Conservation (phyloP, 441 rosid genomes). For the Euphorbia schlechtendalii region DNA sequence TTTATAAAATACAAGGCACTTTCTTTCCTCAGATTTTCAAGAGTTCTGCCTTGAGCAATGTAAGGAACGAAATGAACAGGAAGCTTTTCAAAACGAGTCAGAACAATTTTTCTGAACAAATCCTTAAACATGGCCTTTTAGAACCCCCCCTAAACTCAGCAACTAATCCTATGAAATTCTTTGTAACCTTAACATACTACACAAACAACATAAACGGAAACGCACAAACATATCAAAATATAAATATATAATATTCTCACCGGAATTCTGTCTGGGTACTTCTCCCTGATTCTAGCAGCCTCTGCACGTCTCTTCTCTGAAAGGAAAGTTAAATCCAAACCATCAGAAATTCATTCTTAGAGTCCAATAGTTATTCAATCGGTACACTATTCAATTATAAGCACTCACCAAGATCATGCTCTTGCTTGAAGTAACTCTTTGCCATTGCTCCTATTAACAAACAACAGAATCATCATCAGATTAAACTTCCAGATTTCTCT, state of each 20-base stretch:
- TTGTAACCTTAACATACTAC: not conserved
- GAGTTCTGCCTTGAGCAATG: not conserved
- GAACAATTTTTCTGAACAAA: no score
- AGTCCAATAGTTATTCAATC: not conserved
- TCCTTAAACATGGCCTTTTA: not conserved
- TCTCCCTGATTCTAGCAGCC: constrained; percentile 67
- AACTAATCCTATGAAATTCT: not conserved
- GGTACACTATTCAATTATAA: not conserved
- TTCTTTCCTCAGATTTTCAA: not conserved
- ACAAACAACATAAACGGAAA: not conserved
- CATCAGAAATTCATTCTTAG: not conserved
- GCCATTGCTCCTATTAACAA: constrained; percentile 43
- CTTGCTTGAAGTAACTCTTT: no score
- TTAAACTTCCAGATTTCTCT: not conserved
- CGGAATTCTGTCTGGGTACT: constrained; percentile 67
- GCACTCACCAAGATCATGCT: constrained; percentile 51
- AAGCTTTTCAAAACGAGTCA: no score
- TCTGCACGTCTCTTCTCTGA: constrained; percentile 62
- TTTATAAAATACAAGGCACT: not conserved
- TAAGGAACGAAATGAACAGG: not conserved
- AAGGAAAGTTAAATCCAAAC: not conserved
- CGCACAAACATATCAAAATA: not conserved
- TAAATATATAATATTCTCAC: constrained; percentile 28
- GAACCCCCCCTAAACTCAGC: no score
- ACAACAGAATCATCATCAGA: constrained; percentile 5